phyloP scores from a whole-genome alignment of 495 filamentous ascomycete species.

The Talaromyces liani region DNA sequence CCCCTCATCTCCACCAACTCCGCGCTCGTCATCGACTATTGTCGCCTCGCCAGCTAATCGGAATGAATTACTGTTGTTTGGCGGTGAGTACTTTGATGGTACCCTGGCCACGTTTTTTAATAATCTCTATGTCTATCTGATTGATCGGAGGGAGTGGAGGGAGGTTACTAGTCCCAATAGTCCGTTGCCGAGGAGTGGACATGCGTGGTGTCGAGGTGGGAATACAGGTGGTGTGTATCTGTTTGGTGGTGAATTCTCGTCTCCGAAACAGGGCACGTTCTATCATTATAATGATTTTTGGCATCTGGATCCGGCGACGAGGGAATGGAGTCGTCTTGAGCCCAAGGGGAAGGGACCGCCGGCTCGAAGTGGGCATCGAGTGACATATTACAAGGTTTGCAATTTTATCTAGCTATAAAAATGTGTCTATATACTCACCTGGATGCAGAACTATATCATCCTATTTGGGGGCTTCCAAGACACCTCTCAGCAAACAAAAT shows the following conservation, averaged over 20 bases:
- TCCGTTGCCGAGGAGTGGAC: slow-evolving; percentile 82
- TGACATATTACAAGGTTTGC: slow-evolving; percentile 79
- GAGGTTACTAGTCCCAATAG: slow-evolving; percentile 84
- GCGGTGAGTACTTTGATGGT: slow-evolving; percentile 68
- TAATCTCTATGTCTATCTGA: slow-evolving; percentile 80
- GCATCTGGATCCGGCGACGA: slow-evolving; percentile 70
- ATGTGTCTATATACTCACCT: slow-evolving; percentile 2
- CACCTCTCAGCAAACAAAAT: slow-evolving; percentile 86
- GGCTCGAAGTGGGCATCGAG: slow-evolving; percentile 85
- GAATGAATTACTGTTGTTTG: slow-evolving; percentile 88
- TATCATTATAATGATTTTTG: slow-evolving; percentile 99
- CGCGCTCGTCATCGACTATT: slow-evolving; percentile 71
- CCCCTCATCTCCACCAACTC: slow-evolving; percentile 63
- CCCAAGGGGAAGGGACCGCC: slow-evolving; percentile 81
- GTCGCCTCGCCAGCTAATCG: slow-evolving; percentile 76
- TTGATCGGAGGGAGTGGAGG: slow-evolving; percentile 81
- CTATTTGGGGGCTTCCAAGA: slow-evolving; percentile 89
- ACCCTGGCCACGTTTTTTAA: slow-evolving; percentile 57
- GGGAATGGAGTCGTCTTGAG: slow-evolving; percentile 89
- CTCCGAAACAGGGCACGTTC: slow-evolving; percentile 94
- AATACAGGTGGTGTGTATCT: slow-evolving; percentile 82
- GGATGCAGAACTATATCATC: slow-evolving; percentile 55
- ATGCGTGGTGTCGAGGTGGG: slow-evolving; percentile 84
- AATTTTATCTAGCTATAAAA: slow-evolving; percentile 23
- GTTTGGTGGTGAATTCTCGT: slow-evolving; percentile 78